Evolutionary conservation across 768 basidiomycete genomes (phyloP).

Genomic region (Gyrodon lividus): DNA sequence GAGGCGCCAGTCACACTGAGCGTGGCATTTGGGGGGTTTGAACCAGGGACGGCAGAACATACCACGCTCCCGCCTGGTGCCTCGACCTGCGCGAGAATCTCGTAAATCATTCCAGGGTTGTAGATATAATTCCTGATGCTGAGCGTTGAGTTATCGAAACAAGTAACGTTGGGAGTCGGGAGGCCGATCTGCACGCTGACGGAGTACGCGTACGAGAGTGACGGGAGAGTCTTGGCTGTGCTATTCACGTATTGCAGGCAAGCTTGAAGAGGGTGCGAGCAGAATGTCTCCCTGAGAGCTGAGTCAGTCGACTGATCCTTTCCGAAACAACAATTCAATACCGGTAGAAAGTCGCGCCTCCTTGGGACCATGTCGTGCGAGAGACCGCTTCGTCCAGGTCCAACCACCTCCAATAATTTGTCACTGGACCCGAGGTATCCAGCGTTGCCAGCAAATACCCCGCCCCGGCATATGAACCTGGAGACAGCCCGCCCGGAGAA

Average conservation of each 20-base stretch:
- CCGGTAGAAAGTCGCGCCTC: constrained; percentile 48
- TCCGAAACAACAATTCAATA: constrained; percentile 19
- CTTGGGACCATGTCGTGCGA: constrained; percentile 60
- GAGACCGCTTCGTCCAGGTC: constrained; percentile 64
- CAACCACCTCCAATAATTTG: constrained; percentile 62
- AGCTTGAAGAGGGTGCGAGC: constrained; percentile 61
- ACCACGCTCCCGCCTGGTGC: constrained; percentile 31
- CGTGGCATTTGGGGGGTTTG: constrained; percentile 43
- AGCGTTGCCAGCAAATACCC: constrained; percentile 58
- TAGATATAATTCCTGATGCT: constrained; percentile 49
- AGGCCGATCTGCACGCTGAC: constrained; percentile 45
- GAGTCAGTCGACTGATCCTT: not conserved
- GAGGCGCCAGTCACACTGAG: constrained; percentile 45
- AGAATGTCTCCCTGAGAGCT: constrained; percentile 51
- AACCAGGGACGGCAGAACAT: constrained; percentile 32
- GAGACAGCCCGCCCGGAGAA: constrained; percentile 2
- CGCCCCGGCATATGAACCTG: constrained; percentile 69
- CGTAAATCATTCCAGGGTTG: constrained; percentile 67
- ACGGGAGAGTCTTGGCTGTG: constrained; percentile 34
- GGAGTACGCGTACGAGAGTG: constrained; percentile 48
- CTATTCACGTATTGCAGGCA: constrained; percentile 59
- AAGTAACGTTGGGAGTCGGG: constrained; percentile 59
- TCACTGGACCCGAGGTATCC: constrained; percentile 32
- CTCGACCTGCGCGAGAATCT: constrained; percentile 53
- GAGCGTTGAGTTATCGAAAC: constrained; percentile 54